Evolutionary conservation across 1,284 basidiomycete species (phyloP), one percentile per base, ranked within the genome.

Genomic region (Moniliella sp.): DNA sequence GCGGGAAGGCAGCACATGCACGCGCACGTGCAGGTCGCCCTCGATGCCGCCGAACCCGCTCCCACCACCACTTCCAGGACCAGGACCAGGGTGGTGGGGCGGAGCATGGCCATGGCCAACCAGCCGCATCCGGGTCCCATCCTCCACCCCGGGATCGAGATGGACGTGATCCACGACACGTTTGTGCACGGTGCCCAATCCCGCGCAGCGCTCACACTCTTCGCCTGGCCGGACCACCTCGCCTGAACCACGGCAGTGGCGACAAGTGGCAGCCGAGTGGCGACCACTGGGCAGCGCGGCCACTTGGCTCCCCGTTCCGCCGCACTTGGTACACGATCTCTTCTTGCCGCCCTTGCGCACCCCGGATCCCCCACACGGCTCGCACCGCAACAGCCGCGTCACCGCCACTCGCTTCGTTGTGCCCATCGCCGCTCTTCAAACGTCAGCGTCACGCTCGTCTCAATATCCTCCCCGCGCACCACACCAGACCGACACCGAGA

Each of bases 251-350:
- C 71, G 67, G 63, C 91, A 99, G 15, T 70, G 62, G 32, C 69
- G 68, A 63, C 91, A 99, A 15, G 83, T 86, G 46, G 75, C 80
- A 8, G 84, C n/a, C 76, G 83, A 99, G 91, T 60, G 86, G 80
- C 73, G 97, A 97, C 11, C 91, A 91, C 58, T 71, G n/a, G 7
- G 76, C 49, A 97, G 74, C 34, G 86, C 76, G 63, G 81, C 94
- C 9, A 83, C 82, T 57, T 76, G 72, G 27, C 77, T 75, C 15
- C 91, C 91, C 9, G 77, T 72, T 28, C 91, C 91, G 32, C 74
- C 70, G 63, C 91, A 99, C 26, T 74, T 64, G 28, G 66, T 58
- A 63, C 91, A 99, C 14, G 74, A 73, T 33, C 71, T 68, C 50
- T 79, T 73, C 64, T 86, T 79, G 28, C 79, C 75, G 25, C 86